Conservation (phyloP, 148 eudicot species). For the Nyssa sinensis region DNA sequence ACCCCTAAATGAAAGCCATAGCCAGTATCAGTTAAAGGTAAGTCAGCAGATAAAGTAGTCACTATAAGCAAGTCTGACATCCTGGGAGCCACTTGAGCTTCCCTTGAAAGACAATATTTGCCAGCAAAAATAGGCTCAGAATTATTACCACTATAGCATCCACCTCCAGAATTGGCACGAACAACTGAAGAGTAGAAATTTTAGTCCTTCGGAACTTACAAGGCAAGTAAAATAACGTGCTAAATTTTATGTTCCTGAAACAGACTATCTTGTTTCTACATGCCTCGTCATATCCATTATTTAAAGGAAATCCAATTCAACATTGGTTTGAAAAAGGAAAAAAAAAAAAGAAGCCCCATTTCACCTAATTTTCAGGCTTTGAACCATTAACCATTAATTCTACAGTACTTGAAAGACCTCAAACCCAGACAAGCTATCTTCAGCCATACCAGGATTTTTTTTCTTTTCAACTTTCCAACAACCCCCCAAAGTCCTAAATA, state of each 20-base stretch:
- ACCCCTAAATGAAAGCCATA: not conserved
- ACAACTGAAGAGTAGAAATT: not conserved
- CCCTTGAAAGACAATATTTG: not conserved
- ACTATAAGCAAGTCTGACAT: conserved; percentile 2
- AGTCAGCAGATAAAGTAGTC: not conserved
- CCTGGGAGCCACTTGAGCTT: conserved; percentile 5
- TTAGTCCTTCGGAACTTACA: not conserved
- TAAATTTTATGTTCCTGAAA: not conserved
- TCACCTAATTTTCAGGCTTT: conserved; percentile 1
- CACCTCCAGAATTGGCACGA: conserved; percentile 2
- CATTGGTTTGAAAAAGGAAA: not conserved
- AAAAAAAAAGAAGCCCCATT: not conserved
- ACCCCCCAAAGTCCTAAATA: not conserved
- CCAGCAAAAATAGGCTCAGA: not conserved
- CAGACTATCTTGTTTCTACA: not conserved
- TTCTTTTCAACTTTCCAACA: not conserved
- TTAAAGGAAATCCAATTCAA: conserved; percentile 3
- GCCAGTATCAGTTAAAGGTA: not conserved
- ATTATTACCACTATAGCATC: not conserved
- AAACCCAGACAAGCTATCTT: not conserved
- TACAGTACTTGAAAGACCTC: not conserved
- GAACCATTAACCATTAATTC: not conserved
- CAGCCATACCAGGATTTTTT: not conserved
- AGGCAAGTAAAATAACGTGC: not conserved
- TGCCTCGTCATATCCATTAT: not conserved